Evolutionary conservation across 73 alveolate genomes (phyloP), one percentile per base, ranked within the genome.

Genomic region (Blepharisma stoltei): DNA sequence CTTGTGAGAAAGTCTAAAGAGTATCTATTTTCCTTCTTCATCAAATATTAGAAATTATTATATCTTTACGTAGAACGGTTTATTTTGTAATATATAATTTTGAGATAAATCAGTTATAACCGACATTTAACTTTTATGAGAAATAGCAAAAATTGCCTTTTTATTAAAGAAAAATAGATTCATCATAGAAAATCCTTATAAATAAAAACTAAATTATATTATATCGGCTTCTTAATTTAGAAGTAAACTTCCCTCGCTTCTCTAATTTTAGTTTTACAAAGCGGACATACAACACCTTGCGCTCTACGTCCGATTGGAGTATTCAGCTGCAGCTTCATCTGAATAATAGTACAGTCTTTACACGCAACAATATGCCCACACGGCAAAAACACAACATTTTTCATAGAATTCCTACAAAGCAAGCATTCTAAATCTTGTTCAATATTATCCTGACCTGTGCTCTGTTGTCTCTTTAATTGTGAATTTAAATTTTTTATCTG

Each of bases 291-390:
- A 25, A 60, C 46, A 1, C 46, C 46, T 14, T 60, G 14, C 3
- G 46, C 46, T 25, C 73, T 60, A 14, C 23, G 14, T 14, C 46
- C 23, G 5, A 60, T 25, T 9, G 23, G 46, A n/a, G 73, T 60
- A 25, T 25, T 25, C 2, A 38, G 73, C 49, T n/a, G 38, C 38
- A 60, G 46, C 14, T 60, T 60, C 73, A 60, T 60, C 2, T n/a
- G 14, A 8, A 1, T 38, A 60, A 60, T 60, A n/a, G 23, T 20
- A 5, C 73, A 60, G 23, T 14, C 23, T 25, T 60, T 60, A 60
- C 73, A 60, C 0, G 23, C 46, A 60, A 60, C 45, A 25, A 60
- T 60, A 60, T 60, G 73, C 73, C 73, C 73, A 60, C 73, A 60
- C 11, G 73, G 73, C 11, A 60, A 25, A 60, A 60, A 60, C 5